phyloP scores from a whole-genome alignment of 2,329 filamentous ascomycete genomes.

The Coniella lustricola region DNA sequence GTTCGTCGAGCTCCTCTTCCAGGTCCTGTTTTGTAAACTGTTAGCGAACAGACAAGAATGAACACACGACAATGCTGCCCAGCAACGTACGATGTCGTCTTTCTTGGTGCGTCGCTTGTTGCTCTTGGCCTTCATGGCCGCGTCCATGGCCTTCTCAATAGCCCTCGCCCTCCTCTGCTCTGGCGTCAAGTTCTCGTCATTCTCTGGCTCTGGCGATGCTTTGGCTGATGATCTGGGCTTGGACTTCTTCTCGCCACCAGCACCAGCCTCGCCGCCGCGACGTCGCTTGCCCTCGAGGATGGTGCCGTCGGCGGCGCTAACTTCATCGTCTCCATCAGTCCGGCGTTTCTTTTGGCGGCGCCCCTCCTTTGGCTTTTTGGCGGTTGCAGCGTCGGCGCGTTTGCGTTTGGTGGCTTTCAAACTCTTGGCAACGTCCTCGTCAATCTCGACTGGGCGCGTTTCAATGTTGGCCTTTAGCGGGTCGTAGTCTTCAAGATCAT shows the following conservation, averaged over 20 bases:
- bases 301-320: constrained; percentile 33
- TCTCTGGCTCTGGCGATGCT: constrained; percentile 46
- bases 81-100: constrained; percentile 69
- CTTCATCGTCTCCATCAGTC: constrained; percentile 37
- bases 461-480: constrained; percentile 56
- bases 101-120: constrained; percentile 67
- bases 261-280: constrained; percentile 27
- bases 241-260: constrained; percentile 41
- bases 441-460: constrained; percentile 58
- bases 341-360: constrained; percentile 60
- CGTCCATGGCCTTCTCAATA: constrained; percentile 81
- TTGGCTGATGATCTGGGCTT: constrained; percentile 29
- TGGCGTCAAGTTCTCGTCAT: constrained; percentile 73
- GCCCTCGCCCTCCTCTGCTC: constrained; percentile 79
- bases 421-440: constrained; percentile 57
- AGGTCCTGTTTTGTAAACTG: constrained; percentile 57
- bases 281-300: constrained; percentile 41
- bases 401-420: constrained; percentile 60
- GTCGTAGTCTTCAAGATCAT: constrained; percentile 65
- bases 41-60: constrained; percentile 17
- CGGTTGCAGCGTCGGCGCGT: constrained; percentile 45
- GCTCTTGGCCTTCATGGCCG: constrained; percentile 72
- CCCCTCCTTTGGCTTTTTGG: constrained; percentile 70
- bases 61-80: constrained; percentile 3
- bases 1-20: constrained; percentile 81